These are phyloP conservation scores for Uromyces viciae-fabae DNA, from an alignment of 1,284 basidiomycete species.

Conservation along the genomic window DNA sequence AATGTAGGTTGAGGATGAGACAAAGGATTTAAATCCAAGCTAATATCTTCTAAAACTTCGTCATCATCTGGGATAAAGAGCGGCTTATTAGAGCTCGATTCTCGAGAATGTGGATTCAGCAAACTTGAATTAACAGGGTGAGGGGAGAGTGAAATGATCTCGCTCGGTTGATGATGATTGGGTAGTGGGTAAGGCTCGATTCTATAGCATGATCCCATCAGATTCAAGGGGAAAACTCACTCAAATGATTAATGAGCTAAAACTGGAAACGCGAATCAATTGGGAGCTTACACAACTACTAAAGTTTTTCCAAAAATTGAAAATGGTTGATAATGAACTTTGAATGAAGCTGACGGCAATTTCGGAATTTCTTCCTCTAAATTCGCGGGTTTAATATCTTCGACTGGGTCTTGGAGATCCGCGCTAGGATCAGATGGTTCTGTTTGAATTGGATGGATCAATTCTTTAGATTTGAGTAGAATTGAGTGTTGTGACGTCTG, in stretches of 20 bases:
- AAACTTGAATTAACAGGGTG: not conserved
- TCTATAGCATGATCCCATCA: not conserved
- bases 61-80: conserved; percentile 28
- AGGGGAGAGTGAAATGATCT: not conserved
- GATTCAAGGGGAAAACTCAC: not conserved
- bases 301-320: conserved; percentile 34
- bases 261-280: not conserved
- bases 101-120: not conserved
- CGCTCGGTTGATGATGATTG: not conserved
- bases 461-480: conserved; percentile 28
- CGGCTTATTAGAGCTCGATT: not conserved
- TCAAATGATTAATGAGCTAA: not conserved
- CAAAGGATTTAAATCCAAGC: not conserved
- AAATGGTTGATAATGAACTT: conserved; percentile 33
- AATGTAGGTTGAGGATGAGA: not conserved
- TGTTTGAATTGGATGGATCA: conserved; percentile 18
- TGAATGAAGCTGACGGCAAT: conserved; percentile 4
- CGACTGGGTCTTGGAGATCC: not conserved
- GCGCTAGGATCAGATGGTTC: not conserved
- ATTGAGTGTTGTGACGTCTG: conserved; percentile 19
- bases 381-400: conserved; percentile 23
- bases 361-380: not conserved
- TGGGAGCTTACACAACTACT: conserved; percentile 9
- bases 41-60: not conserved
- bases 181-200: conserved; percentile 26